A percentile compares a stretch with the other conserved stretches of the same genome.
These are phyloP conservation scores for Chalciporus sp. DNA, from an alignment of 1,284 basidiomycete genomes.

Conservation along the genomic window DNA sequence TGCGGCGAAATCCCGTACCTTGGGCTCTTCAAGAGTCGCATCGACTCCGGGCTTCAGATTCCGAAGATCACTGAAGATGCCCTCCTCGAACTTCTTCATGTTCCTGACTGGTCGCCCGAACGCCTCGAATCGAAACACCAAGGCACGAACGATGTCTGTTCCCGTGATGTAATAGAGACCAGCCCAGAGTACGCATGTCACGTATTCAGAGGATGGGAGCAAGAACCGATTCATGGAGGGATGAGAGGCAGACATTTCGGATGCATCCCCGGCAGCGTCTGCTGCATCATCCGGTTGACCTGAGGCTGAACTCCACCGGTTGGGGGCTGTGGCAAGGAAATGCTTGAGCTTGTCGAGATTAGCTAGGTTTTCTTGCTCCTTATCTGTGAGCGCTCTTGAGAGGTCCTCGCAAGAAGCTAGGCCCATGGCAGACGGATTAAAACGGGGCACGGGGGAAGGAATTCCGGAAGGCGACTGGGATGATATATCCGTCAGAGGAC, in stretches of 20 bases:
- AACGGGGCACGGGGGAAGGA: conserved; percentile 7
- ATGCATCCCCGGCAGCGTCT: conserved; percentile 18
- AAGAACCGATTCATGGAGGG: conserved; percentile 82
- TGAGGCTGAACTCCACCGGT: conserved; percentile 53
- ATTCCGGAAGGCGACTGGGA: conserved; percentile 6
- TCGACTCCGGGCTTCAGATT: conserved; percentile 92
- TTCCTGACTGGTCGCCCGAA: conserved; percentile 82
- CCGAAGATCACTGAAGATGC: conserved; percentile 87
- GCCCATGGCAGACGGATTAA: conserved; percentile 28
- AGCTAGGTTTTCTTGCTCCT: conserved; percentile 70
- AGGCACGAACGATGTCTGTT: conserved; percentile 85
- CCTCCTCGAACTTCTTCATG: conserved; percentile 93
- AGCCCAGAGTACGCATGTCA: conserved; percentile 89
- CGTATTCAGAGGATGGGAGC: conserved; percentile 83
- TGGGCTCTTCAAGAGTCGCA: conserved; percentile 89
- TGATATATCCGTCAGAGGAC: conserved; percentile 16
- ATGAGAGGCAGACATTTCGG: conserved; percentile 46
- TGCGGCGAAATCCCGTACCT: conserved; percentile 51
- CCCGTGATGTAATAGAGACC: conserved; percentile 91
- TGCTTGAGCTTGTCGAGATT: conserved; percentile 79
- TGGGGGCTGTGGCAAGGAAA: conserved; percentile 86
- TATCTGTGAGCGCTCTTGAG: conserved; percentile 52
- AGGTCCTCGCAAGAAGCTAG: conserved; percentile 31
- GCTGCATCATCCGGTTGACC: conserved; percentile 21
- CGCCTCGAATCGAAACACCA: conserved; percentile 89